Conservation (phyloP, 768 basidiomycete genomes). For the Boletus barrowsii region DNA sequence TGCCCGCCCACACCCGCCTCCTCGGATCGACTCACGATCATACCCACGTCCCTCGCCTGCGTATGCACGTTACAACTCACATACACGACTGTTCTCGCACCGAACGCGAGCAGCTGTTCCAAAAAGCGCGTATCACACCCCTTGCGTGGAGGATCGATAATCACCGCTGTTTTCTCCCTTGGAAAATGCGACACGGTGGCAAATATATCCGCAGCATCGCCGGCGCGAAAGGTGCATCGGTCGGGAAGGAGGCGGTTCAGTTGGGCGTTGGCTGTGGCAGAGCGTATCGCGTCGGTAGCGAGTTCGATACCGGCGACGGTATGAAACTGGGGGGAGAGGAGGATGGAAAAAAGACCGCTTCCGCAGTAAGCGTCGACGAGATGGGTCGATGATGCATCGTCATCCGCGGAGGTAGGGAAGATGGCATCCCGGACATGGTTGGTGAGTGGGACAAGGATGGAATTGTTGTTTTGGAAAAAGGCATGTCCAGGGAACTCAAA, state of each 20-base stretch:
- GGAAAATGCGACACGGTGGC: constrained; percentile 63
- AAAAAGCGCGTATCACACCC: constrained; percentile 85
- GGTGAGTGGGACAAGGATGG: constrained; percentile 82
- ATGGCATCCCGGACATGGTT: constrained; percentile 77
- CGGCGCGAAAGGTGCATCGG: constrained; percentile 67
- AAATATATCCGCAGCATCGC: constrained; percentile 89
- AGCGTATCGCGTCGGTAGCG: constrained; percentile 64
- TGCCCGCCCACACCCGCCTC: constrained; percentile 35
- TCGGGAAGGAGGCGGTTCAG: constrained; percentile 57
- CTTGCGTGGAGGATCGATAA: constrained; percentile 92
- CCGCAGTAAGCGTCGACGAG: constrained; percentile 97
- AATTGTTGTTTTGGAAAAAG: constrained; percentile 99
- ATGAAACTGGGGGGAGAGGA: constrained; percentile 70
- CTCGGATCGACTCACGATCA: constrained; percentile 48
- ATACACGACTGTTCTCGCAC: constrained; percentile 71
- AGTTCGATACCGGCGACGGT: constrained; percentile 90
- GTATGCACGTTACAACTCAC: constrained; percentile 97
- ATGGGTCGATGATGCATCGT: constrained; percentile 53
- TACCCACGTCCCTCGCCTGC: constrained; percentile 84
- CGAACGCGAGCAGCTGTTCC: constrained; percentile 69
- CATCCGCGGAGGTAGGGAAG: constrained; percentile 33
- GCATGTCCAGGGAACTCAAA: constrained; percentile 87
- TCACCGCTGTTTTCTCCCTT: constrained; percentile 57
- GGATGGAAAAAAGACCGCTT: constrained; percentile 82
- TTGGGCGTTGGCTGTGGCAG: constrained; percentile 61